These are phyloP conservation scores for Herpetomonas tarakana DNA, from an alignment of 208 protist genomes.

Conservation along the genomic window DNA sequence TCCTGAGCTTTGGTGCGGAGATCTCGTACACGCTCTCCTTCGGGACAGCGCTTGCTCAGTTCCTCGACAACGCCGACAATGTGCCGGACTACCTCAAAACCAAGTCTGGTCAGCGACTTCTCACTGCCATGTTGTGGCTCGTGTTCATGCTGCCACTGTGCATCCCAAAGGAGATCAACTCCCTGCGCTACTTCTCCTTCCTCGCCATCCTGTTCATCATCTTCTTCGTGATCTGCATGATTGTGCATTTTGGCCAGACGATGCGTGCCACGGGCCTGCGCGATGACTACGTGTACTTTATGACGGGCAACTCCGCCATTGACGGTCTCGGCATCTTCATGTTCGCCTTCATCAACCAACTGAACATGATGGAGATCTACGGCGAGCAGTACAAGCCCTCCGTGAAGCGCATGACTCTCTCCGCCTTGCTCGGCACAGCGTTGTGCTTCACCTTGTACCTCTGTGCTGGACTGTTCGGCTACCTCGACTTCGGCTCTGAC, in stretches of 20 bases:
- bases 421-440: conserved; percentile 23
- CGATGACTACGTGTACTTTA: conserved; percentile 33
- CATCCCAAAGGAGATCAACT: conserved; percentile 55
- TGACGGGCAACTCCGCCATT: conserved; percentile 24
- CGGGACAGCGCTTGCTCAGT: conserved; percentile 37
- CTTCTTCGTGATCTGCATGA: conserved; percentile 47
- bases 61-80: conserved; percentile 32
- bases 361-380: conserved; percentile 60
- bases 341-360: conserved; percentile 64
- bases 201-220: conserved; percentile 49
- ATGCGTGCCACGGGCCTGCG: conserved; percentile 18
- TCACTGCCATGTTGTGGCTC: conserved; percentile 46
- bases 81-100: conserved; percentile 33
- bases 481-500: conserved; percentile 51
- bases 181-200: conserved; percentile 52
- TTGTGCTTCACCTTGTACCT: conserved; percentile 58
- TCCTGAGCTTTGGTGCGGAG: conserved; percentile 42
- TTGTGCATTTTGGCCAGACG: conserved; percentile 18
- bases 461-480: conserved; percentile 67
- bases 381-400: conserved; percentile 40
- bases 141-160: conserved; percentile 64
- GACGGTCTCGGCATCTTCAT: conserved; percentile 45
- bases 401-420: conserved; percentile 33
- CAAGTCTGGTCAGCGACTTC: conserved; percentile 31
- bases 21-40: conserved; percentile 71